Percentiles rank a stretch among this genome's conserved stretches.
phyloP scores from a whole-genome alignment of 768 basidiomycete genomes.

The Solioccasus polychromus region DNA sequence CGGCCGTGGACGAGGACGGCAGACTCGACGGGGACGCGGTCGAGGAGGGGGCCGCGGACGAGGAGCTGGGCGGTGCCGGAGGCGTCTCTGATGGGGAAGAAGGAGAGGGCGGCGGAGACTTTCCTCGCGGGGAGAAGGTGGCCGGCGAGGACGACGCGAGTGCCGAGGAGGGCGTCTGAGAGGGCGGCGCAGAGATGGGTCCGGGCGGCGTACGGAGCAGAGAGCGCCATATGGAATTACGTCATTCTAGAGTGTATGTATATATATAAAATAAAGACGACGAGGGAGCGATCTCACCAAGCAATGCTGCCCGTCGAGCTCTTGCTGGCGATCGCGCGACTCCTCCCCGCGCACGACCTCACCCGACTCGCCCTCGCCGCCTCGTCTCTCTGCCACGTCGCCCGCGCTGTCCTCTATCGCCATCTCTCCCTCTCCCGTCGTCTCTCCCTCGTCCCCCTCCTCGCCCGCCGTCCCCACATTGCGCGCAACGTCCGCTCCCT shows the following conservation, averaged over 20 bases:
- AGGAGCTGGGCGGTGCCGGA: constrained; percentile 79
- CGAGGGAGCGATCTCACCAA: constrained; percentile 28
- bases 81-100: constrained; percentile 83
- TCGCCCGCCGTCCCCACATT: constrained; percentile 54
- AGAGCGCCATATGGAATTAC: no score
- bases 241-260: no score
- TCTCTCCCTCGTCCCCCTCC: constrained; percentile 49
- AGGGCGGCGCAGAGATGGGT: constrained; percentile 69
- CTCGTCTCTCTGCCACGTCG: constrained; percentile 43
- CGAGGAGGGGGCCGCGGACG: constrained; percentile 41
- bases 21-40: constrained; percentile 66
- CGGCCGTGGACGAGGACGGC: constrained; percentile 71
- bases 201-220: constrained; percentile 55
- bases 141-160: constrained; percentile 69
- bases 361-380: constrained; percentile 45
- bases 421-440: constrained; percentile 48
- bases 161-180: constrained; percentile 47
- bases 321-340: constrained; percentile 48
- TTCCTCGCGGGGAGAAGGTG: constrained; percentile 80
- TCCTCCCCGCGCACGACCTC: constrained; percentile 38
- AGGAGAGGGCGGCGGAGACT: constrained; percentile 66
- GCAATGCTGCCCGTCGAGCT: constrained; percentile 63
- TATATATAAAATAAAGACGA: background rate
- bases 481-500: constrained; percentile 63
- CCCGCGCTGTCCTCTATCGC: constrained; percentile 64